Percentiles rank a stretch among this genome's conserved stretches.
Evolutionary conservation across 2,329 filamentous ascomycete species (phyloP).

Genomic region (Aspergillus caelatus): DNA sequence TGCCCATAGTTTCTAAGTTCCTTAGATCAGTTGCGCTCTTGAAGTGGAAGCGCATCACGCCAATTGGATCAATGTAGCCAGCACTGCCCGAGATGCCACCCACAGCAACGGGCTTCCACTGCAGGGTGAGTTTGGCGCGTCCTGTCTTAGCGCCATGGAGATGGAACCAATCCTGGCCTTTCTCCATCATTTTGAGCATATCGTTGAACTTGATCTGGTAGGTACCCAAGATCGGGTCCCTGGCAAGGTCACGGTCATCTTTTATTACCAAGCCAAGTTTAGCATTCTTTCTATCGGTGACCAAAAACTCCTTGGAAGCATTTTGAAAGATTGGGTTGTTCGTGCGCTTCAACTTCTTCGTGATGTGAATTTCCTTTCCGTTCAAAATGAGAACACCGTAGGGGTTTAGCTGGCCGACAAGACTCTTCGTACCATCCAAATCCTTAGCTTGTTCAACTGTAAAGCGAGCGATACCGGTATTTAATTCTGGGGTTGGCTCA

Average conservation of each 20-base stretch:
- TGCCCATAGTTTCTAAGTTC: constrained; percentile 93
- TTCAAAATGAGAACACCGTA: constrained; percentile 89
- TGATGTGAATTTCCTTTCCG: constrained; percentile 84
- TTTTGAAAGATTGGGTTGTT: constrained; percentile 98
- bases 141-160: constrained; percentile 79
- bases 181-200: constrained; percentile 84
- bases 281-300: constrained; percentile 88
- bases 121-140: constrained; percentile 83
- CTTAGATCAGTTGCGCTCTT: constrained; percentile 78
- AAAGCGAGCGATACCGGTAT: constrained; percentile 91
- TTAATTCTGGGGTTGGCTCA: constrained; percentile 82
- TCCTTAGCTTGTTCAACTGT: constrained; percentile 96
- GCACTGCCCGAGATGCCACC: constrained; percentile 75
- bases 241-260: constrained; percentile 83
- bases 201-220: constrained; percentile 97
- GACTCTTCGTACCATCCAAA: constrained; percentile 85
- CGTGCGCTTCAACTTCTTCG: constrained; percentile 91
- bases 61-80: constrained; percentile 90
- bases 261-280: constrained; percentile 92
- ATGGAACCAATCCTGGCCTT: constrained; percentile 96
- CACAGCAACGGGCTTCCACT: constrained; percentile 94
- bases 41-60: constrained; percentile 94
- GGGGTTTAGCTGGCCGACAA: constrained; percentile 88
- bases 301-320: constrained; percentile 88
- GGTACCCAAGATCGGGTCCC: constrained; percentile 82